A percentile compares a stretch with the other conserved stretches of the same genome.
phyloP scores from a whole-genome alignment of 2,329 filamentous ascomycete genomes.

The Neonectria hederae region DNA sequence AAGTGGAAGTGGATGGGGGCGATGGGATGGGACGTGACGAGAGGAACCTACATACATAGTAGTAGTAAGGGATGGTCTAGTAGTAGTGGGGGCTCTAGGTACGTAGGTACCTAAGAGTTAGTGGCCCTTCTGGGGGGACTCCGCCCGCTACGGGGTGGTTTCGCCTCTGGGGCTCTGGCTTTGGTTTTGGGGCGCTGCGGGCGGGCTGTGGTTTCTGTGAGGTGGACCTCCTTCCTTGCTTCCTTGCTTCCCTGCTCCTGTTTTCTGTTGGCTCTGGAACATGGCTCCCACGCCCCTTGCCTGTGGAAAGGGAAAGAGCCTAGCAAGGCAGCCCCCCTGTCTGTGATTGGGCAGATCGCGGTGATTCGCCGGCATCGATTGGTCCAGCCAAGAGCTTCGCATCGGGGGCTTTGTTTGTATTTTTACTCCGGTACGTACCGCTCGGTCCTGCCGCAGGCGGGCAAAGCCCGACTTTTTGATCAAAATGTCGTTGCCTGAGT shows the following conservation, averaged over 20 bases:
- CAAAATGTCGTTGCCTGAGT: neutral
- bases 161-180: neutral
- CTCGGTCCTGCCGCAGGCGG: neutral
- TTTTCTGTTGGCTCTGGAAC: conserved; percentile 1
- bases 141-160: neutral
- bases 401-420: neutral
- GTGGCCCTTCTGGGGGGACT: conserved; percentile 10
- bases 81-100: neutral
- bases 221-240: neutral
- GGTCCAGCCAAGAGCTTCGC: neutral
- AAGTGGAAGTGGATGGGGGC: conserved; percentile 14
- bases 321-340: neutral
- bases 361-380: neutral
- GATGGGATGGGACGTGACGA: conserved; percentile 11
- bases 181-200: neutral
- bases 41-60: neutral
- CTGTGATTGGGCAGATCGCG: neutral
- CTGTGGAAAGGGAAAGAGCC: neutral
- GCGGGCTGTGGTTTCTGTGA: neutral
- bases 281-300: no score
- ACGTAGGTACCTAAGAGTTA: neutral
- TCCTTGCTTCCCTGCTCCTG: no score
- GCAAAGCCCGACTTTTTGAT: neutral
- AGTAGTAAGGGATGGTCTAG: neutral
- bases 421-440: neutral